Conservation (phyloP, 2,329 filamentous ascomycete genomes). For the Alternaria gansuensis region DNA sequence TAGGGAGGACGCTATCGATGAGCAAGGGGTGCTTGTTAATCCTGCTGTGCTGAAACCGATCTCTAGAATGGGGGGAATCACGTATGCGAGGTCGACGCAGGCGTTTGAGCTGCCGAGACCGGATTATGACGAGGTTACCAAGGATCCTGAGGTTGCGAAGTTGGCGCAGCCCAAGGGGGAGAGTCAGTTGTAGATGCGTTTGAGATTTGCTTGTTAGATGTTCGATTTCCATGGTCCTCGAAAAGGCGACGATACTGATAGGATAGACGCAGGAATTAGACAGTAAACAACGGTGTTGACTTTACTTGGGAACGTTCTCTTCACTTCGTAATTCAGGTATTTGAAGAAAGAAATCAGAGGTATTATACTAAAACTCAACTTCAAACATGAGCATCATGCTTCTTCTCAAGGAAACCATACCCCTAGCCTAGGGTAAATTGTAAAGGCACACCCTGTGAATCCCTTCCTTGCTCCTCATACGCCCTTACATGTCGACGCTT, state of each 20-base stretch:
- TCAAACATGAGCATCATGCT: slow-evolving; percentile 6
- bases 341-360: slow-evolving; percentile 4
- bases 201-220: neutral
- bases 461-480: neutral
- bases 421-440: neutral
- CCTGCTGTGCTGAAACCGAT: slow-evolving; percentile 77
- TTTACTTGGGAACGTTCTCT: neutral
- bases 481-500: neutral
- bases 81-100: slow-evolving; percentile 76
- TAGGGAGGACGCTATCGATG: slow-evolving; percentile 84
- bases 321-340: neutral
- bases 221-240: neutral
- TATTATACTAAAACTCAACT: slow-evolving; percentile 14
- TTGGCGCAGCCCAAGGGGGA: slow-evolving; percentile 52
- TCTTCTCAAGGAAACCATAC: neutral
- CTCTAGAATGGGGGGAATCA: slow-evolving; percentile 83
- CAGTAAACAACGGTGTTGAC: neutral
- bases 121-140: slow-evolving; percentile 56
- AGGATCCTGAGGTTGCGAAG: slow-evolving; percentile 65
- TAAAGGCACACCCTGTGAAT: neutral
- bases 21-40: slow-evolving; percentile 77
- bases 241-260: neutral
- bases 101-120: slow-evolving; percentile 75
- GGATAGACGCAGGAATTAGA: neutral
- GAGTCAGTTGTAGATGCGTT: slow-evolving; percentile 6